These are phyloP conservation scores for Pestalotiopsis sp. DNA, from an alignment of 2,329 filamentous ascomycete genomes.

Conservation along the genomic window DNA sequence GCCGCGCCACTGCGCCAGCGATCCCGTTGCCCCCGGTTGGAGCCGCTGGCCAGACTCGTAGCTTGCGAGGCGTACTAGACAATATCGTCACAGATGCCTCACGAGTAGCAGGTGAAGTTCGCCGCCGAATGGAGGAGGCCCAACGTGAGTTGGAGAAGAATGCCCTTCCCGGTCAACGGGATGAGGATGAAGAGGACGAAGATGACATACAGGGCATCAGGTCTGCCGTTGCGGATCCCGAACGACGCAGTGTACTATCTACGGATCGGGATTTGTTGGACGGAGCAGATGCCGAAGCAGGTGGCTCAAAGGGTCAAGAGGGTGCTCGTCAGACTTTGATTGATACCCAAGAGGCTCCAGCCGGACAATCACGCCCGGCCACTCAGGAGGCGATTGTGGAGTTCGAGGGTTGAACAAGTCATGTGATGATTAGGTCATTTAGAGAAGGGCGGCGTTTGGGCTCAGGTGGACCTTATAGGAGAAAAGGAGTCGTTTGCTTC, in stretches of 20 bases:
- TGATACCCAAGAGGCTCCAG: conserved; percentile 28
- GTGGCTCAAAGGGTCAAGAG: conserved; percentile 40
- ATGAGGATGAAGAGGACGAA: conserved; percentile 72
- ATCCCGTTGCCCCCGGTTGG: conserved; percentile 42
- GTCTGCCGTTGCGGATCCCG: conserved; percentile 51
- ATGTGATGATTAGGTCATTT: neutral
- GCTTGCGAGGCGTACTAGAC: conserved; percentile 89
- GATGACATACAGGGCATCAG: conserved; percentile 53
- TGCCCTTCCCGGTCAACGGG: conserved; percentile 63
- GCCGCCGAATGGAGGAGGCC: conserved; percentile 91
- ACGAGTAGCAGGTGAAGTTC: conserved; percentile 90
- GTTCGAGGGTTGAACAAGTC: conserved; percentile 42
- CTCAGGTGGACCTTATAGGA: neutral
- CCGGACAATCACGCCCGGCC: conserved; percentile 21
- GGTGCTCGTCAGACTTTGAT: conserved; percentile 30
- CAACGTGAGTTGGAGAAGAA: conserved; percentile 89
- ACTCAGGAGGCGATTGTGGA: conserved; percentile 44
- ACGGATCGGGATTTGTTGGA: conserved; percentile 73
- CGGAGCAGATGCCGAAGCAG: conserved; percentile 73
- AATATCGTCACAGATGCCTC: conserved; percentile 98
- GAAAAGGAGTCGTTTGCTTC: conserved; percentile 11
- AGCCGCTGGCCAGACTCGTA: conserved; percentile 61
- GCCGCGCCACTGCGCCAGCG: conserved; percentile 43
- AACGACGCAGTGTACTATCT: conserved; percentile 66
- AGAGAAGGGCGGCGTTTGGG: conserved; percentile 9